These are phyloP conservation scores for Pholiota microspora DNA, from an alignment of 768 basidiomycete genomes.

Conservation along the genomic window DNA sequence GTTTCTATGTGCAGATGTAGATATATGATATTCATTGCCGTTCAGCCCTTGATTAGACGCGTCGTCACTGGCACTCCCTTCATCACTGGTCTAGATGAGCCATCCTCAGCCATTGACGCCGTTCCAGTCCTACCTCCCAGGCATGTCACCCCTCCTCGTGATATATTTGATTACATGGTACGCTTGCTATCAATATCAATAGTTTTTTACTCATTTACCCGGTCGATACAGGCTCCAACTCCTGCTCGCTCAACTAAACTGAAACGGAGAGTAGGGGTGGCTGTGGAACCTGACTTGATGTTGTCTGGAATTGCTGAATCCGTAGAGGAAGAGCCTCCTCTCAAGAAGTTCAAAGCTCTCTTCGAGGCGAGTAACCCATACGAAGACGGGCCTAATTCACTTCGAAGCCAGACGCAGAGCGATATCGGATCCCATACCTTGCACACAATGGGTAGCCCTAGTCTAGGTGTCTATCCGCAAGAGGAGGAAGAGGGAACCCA, in stretches of 20 bases:
- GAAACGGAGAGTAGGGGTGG: constrained; percentile 52
- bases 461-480: constrained; percentile 41
- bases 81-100: constrained; percentile 45
- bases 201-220: not conserved
- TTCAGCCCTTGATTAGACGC: constrained; percentile 43
- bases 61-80: constrained; percentile 33
- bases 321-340: constrained; percentile 51
- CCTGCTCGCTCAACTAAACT: constrained; percentile 40
- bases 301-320: constrained; percentile 24
- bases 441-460: constrained; percentile 5
- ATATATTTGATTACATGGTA: not conserved
- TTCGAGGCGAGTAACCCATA: constrained; percentile 66
- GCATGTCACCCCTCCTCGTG: not conserved
- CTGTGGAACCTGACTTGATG: constrained; percentile 11
- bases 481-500: constrained; percentile 49
- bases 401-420: constrained; percentile 32
- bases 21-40: not conserved
- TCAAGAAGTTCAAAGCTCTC: constrained; percentile 69
- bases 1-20: not conserved
- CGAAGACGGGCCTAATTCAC: not conserved
- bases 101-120: constrained; percentile 35
- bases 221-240: constrained; percentile 33
- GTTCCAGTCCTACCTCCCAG: constrained; percentile 16
- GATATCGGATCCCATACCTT: constrained; percentile 21
- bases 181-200: not conserved